phyloP scores from a whole-genome alignment of 208 protist genomes.

The Wallacemonas sp. region DNA sequence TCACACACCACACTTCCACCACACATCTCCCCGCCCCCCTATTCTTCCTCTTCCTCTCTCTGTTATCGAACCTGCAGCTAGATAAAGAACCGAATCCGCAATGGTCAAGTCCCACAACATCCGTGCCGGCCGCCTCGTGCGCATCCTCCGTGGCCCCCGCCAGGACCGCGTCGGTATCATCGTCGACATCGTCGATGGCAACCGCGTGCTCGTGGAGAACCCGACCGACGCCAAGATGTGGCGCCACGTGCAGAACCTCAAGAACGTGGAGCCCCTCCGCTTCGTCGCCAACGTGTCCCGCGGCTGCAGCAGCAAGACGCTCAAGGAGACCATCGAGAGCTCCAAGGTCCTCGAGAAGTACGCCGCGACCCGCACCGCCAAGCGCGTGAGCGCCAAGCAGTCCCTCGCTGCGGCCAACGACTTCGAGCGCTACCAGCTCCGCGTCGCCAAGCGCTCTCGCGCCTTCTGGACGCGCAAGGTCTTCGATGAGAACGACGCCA shows the following conservation, averaged over 20 bases:
- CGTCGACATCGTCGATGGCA: constrained; percentile 90
- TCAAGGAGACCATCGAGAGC: constrained; percentile 70
- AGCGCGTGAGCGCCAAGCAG: constrained; percentile 80
- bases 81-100: constrained; percentile 18
- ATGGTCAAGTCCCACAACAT: constrained; percentile 76
- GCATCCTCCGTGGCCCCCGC: constrained; percentile 59
- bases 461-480: constrained; percentile 90
- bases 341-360: constrained; percentile 87
- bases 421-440: constrained; percentile 93
- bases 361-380: constrained; percentile 78
- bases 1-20: too few species aligned
- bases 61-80: constrained; percentile 7
- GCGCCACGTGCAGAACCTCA: constrained; percentile 89
- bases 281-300: constrained; percentile 57
- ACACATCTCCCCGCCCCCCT: neutral
- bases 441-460: constrained; percentile 88
- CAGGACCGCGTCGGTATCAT: constrained; percentile 72
- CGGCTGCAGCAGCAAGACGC: constrained; percentile 74
- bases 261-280: constrained; percentile 88
- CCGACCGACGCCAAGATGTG: constrained; percentile 88
- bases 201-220: constrained; percentile 91
- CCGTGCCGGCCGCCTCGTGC: constrained; percentile 51
- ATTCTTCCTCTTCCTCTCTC: neutral
- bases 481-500: constrained; percentile 90
- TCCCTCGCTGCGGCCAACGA: constrained; percentile 80